Evolutionary conservation across 2,329 filamentous ascomycete species (phyloP).

Genomic region (Neonectria punicea): DNA sequence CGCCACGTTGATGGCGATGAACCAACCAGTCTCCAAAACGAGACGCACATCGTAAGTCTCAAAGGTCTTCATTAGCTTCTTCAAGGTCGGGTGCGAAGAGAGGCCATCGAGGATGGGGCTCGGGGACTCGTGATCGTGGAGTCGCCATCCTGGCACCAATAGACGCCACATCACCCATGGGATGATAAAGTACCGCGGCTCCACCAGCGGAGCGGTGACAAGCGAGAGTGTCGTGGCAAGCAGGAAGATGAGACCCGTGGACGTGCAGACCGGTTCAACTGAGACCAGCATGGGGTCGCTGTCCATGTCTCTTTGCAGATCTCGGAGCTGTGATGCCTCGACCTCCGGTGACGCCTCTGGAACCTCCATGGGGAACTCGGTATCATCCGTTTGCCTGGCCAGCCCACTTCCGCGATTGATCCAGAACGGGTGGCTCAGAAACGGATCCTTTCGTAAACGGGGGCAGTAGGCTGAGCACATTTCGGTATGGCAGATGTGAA

Average conservation of each 20-base stretch:
- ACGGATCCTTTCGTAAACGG: constrained; percentile 27
- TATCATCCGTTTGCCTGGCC: constrained; percentile 22
- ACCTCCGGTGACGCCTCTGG: constrained; percentile 14
- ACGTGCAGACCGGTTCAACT: constrained; percentile 53
- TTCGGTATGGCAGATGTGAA: constrained; percentile 17
- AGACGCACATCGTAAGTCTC: constrained; percentile 58
- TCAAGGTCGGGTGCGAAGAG: constrained; percentile 7
- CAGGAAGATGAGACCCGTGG: constrained; percentile 68
- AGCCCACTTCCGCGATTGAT: constrained; percentile 13
- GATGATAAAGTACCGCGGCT: constrained; percentile 95
- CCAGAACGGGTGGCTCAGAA: constrained; percentile 45
- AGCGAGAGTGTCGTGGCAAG: constrained; percentile 80
- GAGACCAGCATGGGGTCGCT: constrained; percentile 43
- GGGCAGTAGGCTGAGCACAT: constrained; percentile 31
- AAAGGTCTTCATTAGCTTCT: constrained; percentile 19
- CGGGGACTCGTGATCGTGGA: constrained; percentile 32
- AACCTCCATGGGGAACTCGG: constrained; percentile 14
- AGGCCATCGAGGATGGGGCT: constrained; percentile 8
- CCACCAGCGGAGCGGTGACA: constrained; percentile 89
- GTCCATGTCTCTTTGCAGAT: constrained; percentile 32
- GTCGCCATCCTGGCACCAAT: constrained; percentile 69
- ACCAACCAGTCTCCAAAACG: constrained; percentile 74
- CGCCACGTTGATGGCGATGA: constrained; percentile 69
- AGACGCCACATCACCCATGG: constrained; percentile 95
- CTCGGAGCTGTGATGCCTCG: constrained; percentile 9